Base-by-base conservation (phyloP, 805 yeast species). In the Debaryomyces prosopidis region DNA sequence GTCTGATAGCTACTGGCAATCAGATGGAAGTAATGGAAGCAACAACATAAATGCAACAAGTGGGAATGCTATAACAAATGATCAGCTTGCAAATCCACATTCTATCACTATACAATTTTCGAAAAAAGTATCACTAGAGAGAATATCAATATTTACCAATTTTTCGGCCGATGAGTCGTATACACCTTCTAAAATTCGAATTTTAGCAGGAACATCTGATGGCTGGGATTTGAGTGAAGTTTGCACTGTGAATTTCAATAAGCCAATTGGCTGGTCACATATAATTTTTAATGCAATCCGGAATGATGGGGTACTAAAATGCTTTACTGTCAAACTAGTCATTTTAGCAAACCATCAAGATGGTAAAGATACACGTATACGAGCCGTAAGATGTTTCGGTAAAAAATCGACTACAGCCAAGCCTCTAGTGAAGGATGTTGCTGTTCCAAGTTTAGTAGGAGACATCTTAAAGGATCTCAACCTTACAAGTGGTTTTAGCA, bases 311-410 rank as follows among this genome's bases (percentile, higher is more conserved):
- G 76, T 81, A 1, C 63, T 89, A 39, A 82, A 86, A 53, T 81
- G 94, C 42, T 85, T 82, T 54, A 68, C 83, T 50, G 65, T 89
- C 10, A 77, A 87, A 48, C 53, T 90, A 12, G 60, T 76, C n/a
- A 73, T 89, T 5, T 60, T 79, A 7, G 79, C 87, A 1, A 94
- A 95, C 56, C 96, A 89, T 56, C 97, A 91, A 59, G 90, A 89
- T 59, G 99, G 99, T 38, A 94, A 92, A 59, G 99, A 94, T 62
- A 85, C 96, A 0, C 98, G 90, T 62, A 71, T 94, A 9, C 67
- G 99, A 39, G 85, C 90, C 0, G 73, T 91, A 14, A 80, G 71
- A 62, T 88, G 55, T 70, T 82, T 63, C 50, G 76, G 76, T 3
- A 71, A 66, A 44, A 71, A 69, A 46, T 42, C 64, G 3, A 38